Evolutionary conservation across 1,284 basidiomycete genomes (phyloP).

Genomic region (Afroboletus lepidellus): DNA sequence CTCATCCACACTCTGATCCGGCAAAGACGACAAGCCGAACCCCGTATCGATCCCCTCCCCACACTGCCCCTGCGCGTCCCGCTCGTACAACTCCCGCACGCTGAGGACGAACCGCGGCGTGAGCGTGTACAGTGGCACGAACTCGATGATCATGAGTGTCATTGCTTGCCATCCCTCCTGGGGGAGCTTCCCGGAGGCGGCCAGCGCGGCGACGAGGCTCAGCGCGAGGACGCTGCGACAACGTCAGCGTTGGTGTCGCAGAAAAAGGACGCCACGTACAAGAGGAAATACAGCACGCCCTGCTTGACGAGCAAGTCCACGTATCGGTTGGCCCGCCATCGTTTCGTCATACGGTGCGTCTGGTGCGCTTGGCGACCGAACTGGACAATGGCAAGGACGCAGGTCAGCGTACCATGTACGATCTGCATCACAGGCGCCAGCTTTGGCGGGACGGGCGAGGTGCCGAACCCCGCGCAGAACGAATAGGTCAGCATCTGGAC

Average conservation of each 20-base stretch:
- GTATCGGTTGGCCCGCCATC: not conserved
- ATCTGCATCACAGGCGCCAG: not conserved
- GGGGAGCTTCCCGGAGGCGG: not conserved
- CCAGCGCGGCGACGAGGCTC: not conserved
- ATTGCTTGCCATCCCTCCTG: not conserved
- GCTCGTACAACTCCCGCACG: not conserved
- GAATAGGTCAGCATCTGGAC: not conserved
- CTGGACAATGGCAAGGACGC: not conserved
- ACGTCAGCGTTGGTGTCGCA: not conserved
- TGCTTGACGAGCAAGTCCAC: not conserved
- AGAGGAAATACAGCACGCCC: not conserved
- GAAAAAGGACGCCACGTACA: not conserved
- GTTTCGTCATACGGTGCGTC: not conserved
- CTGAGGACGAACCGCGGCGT: not conserved
- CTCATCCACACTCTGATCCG: not conserved
- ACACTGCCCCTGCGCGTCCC: not conserved
- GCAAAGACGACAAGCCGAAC: not conserved
- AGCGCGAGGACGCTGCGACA: not conserved
- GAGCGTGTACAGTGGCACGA: not conserved
- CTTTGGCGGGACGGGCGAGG: not conserved
- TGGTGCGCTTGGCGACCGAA: not conserved
- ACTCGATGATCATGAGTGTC: not conserved
- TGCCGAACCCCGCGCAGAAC: not conserved
- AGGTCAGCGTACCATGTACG: not conserved
- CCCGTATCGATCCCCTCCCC: not conserved